Base-by-base conservation (phyloP, 75 land plant genomes). In the Azolla pinnata region DNA sequence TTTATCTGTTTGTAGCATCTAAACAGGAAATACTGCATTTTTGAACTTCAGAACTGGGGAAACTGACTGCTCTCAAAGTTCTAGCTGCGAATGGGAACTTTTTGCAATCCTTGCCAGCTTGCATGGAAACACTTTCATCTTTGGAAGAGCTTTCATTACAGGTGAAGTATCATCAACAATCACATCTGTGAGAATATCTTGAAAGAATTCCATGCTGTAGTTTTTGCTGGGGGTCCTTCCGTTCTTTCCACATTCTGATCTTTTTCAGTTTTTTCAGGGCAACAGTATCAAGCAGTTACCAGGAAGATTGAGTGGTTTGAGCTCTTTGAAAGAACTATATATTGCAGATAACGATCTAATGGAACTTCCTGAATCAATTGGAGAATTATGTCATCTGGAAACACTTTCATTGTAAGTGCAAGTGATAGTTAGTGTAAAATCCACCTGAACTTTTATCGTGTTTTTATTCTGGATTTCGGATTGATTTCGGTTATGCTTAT, bases 11-110 rank as follows among this genome's bases (percentile, higher is more conserved):
- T n/a, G n/a, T n/a, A n/a, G n/a, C n/a, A n/a, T n/a, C n/a, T n/a
- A n/a, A n/a, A n/a, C n/a, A n/a, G n/a, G n/a, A n/a, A n/a, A n/a
- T n/a, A n/a, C n/a, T n/a, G n/a, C n/a, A n/a, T n/a, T n/a, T n/a
- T n/a, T n/a, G n/a, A n/a, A n/a, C n/a, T n/a, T n/a, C 66, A 73
- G 76, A 54, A 4, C 58, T 73, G 67, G 76, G 76, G 50, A 50
- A 33, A 34, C 29, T 73, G 71, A 35, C 32, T 31, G 38, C 59
- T 20, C 27, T 73, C 26, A 56, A 49, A 55, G 53, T 68, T 34
- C 32, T 73, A 53, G 71, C 72, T 33, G 44, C 48, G 26, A 44
- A 67, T 67, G 76, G 76, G 26, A 73, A 73, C 31, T 56, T 21
- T 21, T 50, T 73, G 0, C 44, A 51, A 19, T 30, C 32, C n/a